A percentile compares a stretch with the other conserved stretches of the same genome.
These are phyloP conservation scores for Tulasnella calospora DNA, from an alignment of 768 basidiomycete genomes.

Conservation along the genomic window DNA sequence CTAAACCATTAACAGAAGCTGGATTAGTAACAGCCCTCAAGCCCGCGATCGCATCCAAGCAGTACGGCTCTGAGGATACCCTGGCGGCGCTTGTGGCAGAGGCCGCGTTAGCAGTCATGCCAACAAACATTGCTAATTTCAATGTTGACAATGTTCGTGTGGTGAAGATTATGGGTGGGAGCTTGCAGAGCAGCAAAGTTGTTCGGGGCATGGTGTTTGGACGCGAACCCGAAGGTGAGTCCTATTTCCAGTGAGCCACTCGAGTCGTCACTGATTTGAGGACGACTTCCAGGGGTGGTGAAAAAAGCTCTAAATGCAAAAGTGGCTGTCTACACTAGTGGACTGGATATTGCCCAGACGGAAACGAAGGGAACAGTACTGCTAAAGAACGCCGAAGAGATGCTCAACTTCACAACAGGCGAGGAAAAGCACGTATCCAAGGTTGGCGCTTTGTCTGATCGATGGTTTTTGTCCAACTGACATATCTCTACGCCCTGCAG, in stretches of 20 bases:
- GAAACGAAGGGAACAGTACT: conserved; percentile 99
- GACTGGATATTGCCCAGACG: conserved; percentile 90
- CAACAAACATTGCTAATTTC: conserved; percentile 80
- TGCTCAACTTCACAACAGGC: conserved; percentile 93
- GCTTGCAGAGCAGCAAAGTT: conserved; percentile 74
- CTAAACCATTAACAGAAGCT: conserved; percentile 63
- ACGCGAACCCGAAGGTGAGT: conserved; percentile 83
- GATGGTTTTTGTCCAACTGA: not conserved
- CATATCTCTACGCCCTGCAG: conserved; percentile 39
- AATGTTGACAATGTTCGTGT: conserved; percentile 98
- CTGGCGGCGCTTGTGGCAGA: conserved; percentile 84
- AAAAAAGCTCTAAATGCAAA: conserved; percentile 83
- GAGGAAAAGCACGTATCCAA: conserved; percentile 97
- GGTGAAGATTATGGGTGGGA: conserved; percentile 97
- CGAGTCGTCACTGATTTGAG: not conserved
- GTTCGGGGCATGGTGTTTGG: conserved; percentile 98
- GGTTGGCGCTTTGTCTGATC: conserved; percentile 32
- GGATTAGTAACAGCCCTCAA: conserved; percentile 72
- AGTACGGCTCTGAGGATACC: conserved; percentile 87
- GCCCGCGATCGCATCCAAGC: conserved; percentile 93
- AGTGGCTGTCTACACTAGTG: conserved; percentile 92
- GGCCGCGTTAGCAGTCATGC: conserved; percentile 90
- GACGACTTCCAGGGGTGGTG: conserved; percentile 52
- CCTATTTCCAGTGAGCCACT: not conserved
- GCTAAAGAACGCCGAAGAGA: conserved; percentile 89